These are phyloP conservation scores for Amanita exitialis DNA, from an alignment of 768 basidiomycete genomes.

Conservation along the genomic window DNA sequence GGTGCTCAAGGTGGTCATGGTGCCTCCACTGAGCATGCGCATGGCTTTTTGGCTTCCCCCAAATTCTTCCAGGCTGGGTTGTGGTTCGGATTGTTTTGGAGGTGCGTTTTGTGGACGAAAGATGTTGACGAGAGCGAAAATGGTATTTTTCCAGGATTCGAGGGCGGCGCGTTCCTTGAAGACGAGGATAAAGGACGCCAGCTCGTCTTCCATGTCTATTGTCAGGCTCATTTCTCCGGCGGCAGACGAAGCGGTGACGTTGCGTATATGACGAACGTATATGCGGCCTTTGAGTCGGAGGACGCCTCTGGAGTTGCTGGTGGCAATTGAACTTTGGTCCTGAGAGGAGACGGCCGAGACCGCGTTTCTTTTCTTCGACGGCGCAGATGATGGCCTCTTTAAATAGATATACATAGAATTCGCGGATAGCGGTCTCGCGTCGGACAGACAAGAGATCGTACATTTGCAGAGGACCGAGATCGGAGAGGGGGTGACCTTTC, in stretches of 20 bases:
- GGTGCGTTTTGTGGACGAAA: slow-evolving; percentile 52
- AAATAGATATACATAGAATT: slow-evolving; percentile 96
- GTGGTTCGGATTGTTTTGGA: slow-evolving; percentile 23
- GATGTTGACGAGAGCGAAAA: slow-evolving; percentile 65
- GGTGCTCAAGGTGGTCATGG: slow-evolving; percentile 52
- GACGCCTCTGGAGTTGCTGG: slow-evolving; percentile 48
- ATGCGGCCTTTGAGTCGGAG: slow-evolving; percentile 91
- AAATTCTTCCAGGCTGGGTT: slow-evolving; percentile 63
- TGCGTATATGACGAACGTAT: slow-evolving; percentile 90
- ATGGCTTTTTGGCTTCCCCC: slow-evolving; percentile 68
- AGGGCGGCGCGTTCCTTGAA: slow-evolving; percentile 87
- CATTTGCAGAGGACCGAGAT: slow-evolving; percentile 83
- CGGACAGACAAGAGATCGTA: slow-evolving; percentile 87
- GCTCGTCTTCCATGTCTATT: slow-evolving; percentile 96
- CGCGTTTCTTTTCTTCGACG: slow-evolving; percentile 89
- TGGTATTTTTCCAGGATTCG: slow-evolving; percentile 81
- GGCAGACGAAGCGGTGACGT: slow-evolving; percentile 71
- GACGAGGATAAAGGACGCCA: slow-evolving; percentile 93
- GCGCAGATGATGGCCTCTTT: slow-evolving; percentile 97
- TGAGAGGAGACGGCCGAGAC: slow-evolving; percentile 64
- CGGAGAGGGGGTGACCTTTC: slow-evolving; percentile 89
- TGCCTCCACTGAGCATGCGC: slow-evolving; percentile 74
- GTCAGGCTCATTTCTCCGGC: slow-evolving; percentile 86
- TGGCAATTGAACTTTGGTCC: slow-evolving; percentile 38
- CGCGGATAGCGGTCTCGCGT: slow-evolving; percentile 81